Evolutionary conservation across 257 asterid genomes (phyloP), one percentile per base, ranked within the genome.

Genomic region (Nyctanthes arbortristis): DNA sequence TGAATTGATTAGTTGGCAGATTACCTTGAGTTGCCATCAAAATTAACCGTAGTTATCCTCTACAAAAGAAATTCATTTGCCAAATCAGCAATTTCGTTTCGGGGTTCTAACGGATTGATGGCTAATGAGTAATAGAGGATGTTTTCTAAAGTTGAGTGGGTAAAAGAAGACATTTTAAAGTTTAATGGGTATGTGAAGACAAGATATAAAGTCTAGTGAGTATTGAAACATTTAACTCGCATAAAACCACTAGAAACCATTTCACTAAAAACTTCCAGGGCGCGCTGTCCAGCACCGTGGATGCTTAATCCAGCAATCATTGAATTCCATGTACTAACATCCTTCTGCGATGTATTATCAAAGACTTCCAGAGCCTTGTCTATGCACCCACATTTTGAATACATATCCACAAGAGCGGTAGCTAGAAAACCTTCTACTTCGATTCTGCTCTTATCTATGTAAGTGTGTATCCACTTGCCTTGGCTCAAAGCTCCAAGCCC

Each of bases 371-470:
- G 6, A 6, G 77, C 72, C 73, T 81, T 72, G 67, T 77, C 81
- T 58, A 81, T 75, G 49, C 52, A 68, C 67, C 82, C 85, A 72
- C 85, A 77, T 75, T 77, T 81, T 2, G 78, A 66, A 61, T 81
- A 81, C 85, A 81, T 81, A 63, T 81, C 79, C 56, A 78, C 80
- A 61, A 81, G 80, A 64, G 79, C 81, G 12, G 79, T 81, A 25
- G 83, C 81, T 33, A 81, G 60, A 69, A 75, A 75, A 68, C 80
- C 76, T 24, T 69, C 43, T 16, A 71, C 61, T 61, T 57, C 67
- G 27, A 81, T 58, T 59, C 71, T 49, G 14, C 71, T 74, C 57
- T 39, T 63, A 27, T 72, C 58, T 13, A 81, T 60, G 37, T 67
- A 77, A 8, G 77, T 60, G 54, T 65, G 85, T 35, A 77, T 33